A percentile compares a stretch with the other conserved stretches of the same genome.
These are phyloP conservation scores for Helenozyma rhizophorensis DNA, from an alignment of 805 yeast species.

Conservation along the genomic window DNA sequence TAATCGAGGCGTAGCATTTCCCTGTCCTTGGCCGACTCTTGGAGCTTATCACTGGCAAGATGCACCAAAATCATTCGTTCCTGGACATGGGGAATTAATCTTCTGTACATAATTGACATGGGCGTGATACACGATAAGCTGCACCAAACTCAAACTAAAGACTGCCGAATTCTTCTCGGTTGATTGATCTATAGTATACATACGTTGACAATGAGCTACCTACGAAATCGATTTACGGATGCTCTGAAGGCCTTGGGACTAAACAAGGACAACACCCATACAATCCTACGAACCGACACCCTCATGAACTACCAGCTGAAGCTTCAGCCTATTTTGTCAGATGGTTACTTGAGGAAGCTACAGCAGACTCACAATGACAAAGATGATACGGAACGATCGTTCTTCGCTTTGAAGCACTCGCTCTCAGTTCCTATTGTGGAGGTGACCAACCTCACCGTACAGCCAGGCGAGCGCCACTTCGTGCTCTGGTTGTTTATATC, in stretches of 20 bases:
- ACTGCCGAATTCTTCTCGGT: too few relatives aligned
- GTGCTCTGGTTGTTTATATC: constrained; percentile 63
- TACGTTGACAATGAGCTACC: background rate
- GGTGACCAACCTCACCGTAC: constrained; percentile 25
- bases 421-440: constrained; percentile 30
- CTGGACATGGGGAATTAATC: too few relatives aligned
- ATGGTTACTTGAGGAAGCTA: constrained; percentile 5
- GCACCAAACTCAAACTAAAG: too few relatives aligned
- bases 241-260: constrained; percentile 7
- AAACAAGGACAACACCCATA: constrained; percentile 4
- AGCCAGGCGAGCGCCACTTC: constrained; percentile 35
- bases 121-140: too few relatives aligned
- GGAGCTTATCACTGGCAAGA: too few relatives aligned
- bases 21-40: too few relatives aligned
- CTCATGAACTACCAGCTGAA: constrained; percentile 11
- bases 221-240: constrained; percentile 6
- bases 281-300: constrained; percentile 5
- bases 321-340: constrained; percentile 11
- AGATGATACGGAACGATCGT: constrained; percentile 3
- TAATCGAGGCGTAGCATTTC: too few relatives aligned
- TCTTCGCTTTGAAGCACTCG: constrained; percentile 24
- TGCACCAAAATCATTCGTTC: too few relatives aligned
- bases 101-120: too few relatives aligned
- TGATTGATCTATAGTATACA: too few relatives aligned
- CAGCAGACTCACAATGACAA: background rate